Evolutionary conservation across 768 basidiomycete genomes (phyloP).

Genomic region (Rhodotorula toruloides): DNA sequence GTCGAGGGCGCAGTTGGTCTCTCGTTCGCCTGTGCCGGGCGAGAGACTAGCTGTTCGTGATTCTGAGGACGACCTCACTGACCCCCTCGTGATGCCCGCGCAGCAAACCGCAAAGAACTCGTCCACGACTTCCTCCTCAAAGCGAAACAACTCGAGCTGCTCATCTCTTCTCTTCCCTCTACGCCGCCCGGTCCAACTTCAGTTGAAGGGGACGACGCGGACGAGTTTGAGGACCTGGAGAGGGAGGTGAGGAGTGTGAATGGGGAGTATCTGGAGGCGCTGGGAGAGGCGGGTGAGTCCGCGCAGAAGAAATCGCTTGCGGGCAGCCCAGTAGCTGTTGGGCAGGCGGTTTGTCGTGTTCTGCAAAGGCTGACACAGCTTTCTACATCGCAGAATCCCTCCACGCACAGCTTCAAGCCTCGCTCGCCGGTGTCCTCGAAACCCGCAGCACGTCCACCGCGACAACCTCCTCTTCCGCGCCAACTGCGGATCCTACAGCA

Average conservation of each 20-base stretch:
- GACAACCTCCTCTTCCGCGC: not conserved
- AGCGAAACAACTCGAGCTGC: constrained; percentile 80
- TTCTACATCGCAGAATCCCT: not conserved
- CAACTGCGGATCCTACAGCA: too few species aligned
- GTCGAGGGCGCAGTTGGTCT: not conserved
- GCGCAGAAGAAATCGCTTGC: too few species aligned
- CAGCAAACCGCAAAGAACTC: constrained; percentile 78
- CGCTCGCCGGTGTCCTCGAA: constrained; percentile 4
- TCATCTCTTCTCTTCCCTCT: constrained; percentile 62
- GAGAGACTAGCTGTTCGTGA: not conserved
- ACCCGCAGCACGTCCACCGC: not conserved
- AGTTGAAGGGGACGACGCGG: constrained; percentile 53
- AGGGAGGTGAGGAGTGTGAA: constrained; percentile 53
- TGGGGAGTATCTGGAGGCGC: constrained; percentile 65
- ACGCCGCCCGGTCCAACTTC: not conserved
- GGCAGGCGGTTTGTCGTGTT: too few species aligned
- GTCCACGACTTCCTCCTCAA: constrained; percentile 76
- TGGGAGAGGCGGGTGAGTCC: constrained; percentile 70
- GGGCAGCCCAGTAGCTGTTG: too few species aligned
- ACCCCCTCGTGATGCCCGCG: not conserved
- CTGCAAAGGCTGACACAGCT: not conserved
- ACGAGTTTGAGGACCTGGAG: constrained; percentile 56
- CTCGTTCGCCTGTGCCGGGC: not conserved
- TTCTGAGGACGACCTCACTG: not conserved
- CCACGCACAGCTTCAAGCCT: not conserved